These are phyloP conservation scores for Nannochloropsis salina DNA, from an alignment of 108 stramenopile species.

Conservation along the genomic window DNA sequence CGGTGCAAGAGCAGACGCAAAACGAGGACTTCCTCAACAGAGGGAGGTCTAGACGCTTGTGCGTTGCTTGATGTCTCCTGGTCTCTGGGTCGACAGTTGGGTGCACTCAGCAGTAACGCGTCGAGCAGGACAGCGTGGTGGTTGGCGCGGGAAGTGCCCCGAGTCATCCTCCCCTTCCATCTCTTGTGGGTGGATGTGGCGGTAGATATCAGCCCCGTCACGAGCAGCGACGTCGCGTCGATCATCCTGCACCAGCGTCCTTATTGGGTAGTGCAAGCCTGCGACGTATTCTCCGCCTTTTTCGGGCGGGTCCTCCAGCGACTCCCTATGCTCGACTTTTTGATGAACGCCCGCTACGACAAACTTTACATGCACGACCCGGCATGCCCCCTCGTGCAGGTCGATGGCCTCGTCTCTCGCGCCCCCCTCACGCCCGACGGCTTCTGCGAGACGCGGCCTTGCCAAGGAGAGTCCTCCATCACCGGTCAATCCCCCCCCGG, in stretches of 20 bases:
- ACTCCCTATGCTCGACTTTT: background rate
- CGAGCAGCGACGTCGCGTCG: background rate
- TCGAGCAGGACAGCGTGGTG: slow-evolving; percentile 7
- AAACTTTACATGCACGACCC: background rate
- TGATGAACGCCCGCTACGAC: slow-evolving; percentile 17
- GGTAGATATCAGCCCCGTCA: background rate
- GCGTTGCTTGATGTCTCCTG: background rate
- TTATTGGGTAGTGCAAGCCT: background rate
- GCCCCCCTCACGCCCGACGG: background rate
- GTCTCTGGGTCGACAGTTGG: background rate
- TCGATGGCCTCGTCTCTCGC: background rate
- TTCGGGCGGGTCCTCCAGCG: background rate
- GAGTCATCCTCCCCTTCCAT: background rate
- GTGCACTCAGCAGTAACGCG: background rate
- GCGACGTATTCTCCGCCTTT: background rate
- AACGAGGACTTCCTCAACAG: background rate
- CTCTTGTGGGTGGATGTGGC: background rate
- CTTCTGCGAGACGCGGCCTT: background rate
- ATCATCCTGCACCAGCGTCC: background rate
- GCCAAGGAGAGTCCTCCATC: background rate
- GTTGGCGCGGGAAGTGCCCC: background rate
- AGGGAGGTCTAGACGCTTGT: background rate
- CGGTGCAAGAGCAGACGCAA: background rate
- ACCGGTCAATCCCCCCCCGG: background rate
- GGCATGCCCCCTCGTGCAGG: background rate